phyloP scores from a whole-genome alignment of 345 rosid species.

The Populus pruinosa region DNA sequence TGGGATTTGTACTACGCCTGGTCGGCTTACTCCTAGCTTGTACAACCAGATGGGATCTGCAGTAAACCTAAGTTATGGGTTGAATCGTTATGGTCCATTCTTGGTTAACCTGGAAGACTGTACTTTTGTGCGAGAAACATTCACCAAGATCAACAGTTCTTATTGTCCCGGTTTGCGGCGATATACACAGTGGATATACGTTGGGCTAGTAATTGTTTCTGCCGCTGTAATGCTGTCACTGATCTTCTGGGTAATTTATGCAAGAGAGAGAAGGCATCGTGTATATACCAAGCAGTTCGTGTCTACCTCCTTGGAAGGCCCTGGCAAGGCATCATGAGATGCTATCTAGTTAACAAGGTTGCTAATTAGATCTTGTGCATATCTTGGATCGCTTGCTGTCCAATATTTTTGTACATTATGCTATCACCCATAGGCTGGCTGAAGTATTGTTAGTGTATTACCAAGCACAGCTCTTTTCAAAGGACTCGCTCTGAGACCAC shows the following conservation, averaged over 20 bases:
- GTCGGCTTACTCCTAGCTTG: slow-evolving; percentile 68
- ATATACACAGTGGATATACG: slow-evolving; percentile 67
- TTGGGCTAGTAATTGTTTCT: slow-evolving; percentile 72
- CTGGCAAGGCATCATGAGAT: slow-evolving; percentile 30
- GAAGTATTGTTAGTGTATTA: neutral
- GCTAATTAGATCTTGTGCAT: neutral
- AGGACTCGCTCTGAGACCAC: too few species aligned
- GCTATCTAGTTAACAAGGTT: neutral
- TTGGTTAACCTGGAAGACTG: slow-evolving; percentile 67
- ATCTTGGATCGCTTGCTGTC: neutral
- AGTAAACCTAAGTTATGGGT: slow-evolving; percentile 73
- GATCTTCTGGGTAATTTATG: slow-evolving; percentile 88
- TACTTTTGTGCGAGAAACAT: slow-evolving; percentile 71
- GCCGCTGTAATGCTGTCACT: slow-evolving; percentile 83
- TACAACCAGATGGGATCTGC: slow-evolving; percentile 64
- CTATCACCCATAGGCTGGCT: neutral
- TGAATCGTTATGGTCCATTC: slow-evolving; percentile 79
- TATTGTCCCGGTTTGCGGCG: slow-evolving; percentile 66
- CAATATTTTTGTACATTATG: neutral
- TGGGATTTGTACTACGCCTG: slow-evolving; percentile 61
- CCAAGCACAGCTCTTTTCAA: neutral
- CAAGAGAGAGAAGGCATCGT: slow-evolving; percentile 81
- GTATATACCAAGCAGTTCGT: slow-evolving; percentile 57
- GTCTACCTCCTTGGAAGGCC: slow-evolving; percentile 25
- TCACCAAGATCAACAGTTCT: slow-evolving; percentile 41